Evolutionary conservation across 2,329 filamentous ascomycete genomes (phyloP).

Genomic region (Trichoderma sp.): DNA sequence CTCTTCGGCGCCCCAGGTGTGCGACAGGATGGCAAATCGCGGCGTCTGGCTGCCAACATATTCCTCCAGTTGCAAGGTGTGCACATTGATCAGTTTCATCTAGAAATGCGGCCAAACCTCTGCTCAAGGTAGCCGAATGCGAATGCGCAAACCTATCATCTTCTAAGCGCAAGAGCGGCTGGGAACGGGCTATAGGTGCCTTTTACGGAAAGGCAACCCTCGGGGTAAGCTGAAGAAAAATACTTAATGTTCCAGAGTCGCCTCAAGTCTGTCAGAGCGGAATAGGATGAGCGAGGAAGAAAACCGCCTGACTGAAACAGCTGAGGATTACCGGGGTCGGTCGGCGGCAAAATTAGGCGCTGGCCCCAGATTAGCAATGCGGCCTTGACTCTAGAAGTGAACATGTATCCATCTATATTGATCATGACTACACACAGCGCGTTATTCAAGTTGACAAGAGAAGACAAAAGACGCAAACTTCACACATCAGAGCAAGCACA

Average conservation of each 20-base stretch:
- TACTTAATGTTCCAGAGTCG: no score
- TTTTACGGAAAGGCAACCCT: no score
- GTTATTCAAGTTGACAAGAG: neutral
- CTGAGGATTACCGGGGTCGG: neutral
- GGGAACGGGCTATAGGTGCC: no score
- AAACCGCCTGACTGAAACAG: neutral
- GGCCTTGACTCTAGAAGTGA: neutral
- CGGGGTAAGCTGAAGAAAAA: no score
- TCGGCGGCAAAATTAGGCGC: no score
- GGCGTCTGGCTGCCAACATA: neutral
- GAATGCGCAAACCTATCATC: no score
- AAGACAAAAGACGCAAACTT: neutral
- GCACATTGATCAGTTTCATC: neutral
- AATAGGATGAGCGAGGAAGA: neutral
- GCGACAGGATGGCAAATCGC: neutral
- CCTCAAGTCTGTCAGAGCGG: neutral
- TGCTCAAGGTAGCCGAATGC: no score
- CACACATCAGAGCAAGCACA: neutral
- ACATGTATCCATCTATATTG: neutral
- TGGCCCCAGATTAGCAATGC: neutral
- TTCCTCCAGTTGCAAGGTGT: neutral
- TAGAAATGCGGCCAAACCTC: neutral
- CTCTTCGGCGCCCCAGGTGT: neutral
- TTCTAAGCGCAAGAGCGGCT: neutral
- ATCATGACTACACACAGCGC: neutral